Base-by-base conservation (phyloP, 1,284 basidiomycete species). In the Ganoderma lucidum region DNA sequence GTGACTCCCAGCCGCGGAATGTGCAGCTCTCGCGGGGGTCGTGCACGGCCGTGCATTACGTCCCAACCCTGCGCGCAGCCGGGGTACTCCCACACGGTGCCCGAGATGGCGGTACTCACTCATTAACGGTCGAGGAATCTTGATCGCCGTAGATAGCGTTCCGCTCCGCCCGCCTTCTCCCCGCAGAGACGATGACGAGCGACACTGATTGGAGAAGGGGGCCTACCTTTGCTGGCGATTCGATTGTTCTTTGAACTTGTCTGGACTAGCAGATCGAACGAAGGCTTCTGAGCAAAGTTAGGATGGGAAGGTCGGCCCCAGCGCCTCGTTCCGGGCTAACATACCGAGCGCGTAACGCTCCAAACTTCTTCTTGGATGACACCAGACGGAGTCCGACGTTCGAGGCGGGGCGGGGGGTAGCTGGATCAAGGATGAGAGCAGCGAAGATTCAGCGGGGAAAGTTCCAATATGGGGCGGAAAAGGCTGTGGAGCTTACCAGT, bases 131-230 rank as follows among this genome's bases (percentile, higher is more conserved):
- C 64, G 61, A 60, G 66, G 72, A 70, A 73, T 69, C 72, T 73
- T 73, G 72, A 73, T 73, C 69, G 70, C 72, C 72, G 72, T 71
- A 67, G 68, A 66, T 67, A 67, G 69, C 69, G 56, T 69, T 64
- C 66, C 51, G 10, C 37, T n/a, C 45, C 48, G 69, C 65, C 71
- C 71, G 69, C 69, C 63, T 61, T 70, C 65, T 35, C 51, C 55
- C 71, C 71, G 68, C 32, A 56, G 32, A 56, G 30, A 56, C 30
- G 53, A 56, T 32, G 53, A 56, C 59, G 59, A 61, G 59, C 59
- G 23, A 15, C 39, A 37, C 14, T 42, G 59, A 60, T 61, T 61
- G 39, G 59, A 39, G 39, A 61, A 41, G 14, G 23, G 10, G 59
- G 14, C 48, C 37, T 41, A 39, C 37, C 39, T 37, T 19, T 42